Percentiles rank a stretch among this genome's conserved stretches.
phyloP scores from a whole-genome alignment of 371 early-diverging fungal genomes.

The Thermomucor indicae-seudaticae region DNA sequence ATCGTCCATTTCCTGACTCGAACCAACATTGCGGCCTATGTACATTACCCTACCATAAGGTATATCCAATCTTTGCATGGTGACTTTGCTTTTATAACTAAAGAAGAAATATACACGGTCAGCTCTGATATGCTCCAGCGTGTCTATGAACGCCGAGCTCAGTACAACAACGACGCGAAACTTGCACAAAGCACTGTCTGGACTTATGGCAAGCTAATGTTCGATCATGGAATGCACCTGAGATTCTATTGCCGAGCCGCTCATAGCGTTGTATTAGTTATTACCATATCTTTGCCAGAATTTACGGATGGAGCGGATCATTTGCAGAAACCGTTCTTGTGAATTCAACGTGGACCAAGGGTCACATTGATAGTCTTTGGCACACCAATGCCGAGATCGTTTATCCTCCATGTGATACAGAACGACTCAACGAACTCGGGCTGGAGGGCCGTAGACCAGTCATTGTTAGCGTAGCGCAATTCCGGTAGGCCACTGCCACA shows the following conservation, averaged over 20 bases:
- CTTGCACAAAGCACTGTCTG: conserved; percentile 58
- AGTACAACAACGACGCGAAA: conserved; percentile 60
- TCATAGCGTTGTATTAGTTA: conserved; percentile 60
- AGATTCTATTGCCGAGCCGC: too few relatives aligned
- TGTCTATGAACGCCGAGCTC: conserved; percentile 64
- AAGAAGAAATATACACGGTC: background rate
- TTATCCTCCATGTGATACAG: conserved; percentile 94
- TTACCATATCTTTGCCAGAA: conserved; percentile 69
- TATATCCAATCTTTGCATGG: conserved; percentile 9
- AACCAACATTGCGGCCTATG: conserved; percentile 77
- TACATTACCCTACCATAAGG: conserved; percentile 95
- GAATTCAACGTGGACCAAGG: conserved; percentile 95
- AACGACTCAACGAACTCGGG: conserved; percentile 49
- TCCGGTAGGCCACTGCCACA: conserved; percentile 47
- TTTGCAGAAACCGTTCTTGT: conserved; percentile 79
- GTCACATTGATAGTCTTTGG: conserved; percentile 82
- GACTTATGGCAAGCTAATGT: conserved; percentile 64
- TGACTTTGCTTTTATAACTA: background rate
- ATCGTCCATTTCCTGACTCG: conserved; percentile 62
- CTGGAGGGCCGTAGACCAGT: conserved; percentile 45
- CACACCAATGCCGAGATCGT: conserved; percentile 61
- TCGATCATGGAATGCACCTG: conserved; percentile 8
- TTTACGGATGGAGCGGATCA: conserved; percentile 79
- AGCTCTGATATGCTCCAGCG: conserved; percentile 92
- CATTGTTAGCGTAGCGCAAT: conserved; percentile 91